Percentiles rank a stretch among this genome's conserved stretches.
phyloP scores from a whole-genome alignment of 257 asterid genomes.

The Parsonsia alboflavescens region DNA sequence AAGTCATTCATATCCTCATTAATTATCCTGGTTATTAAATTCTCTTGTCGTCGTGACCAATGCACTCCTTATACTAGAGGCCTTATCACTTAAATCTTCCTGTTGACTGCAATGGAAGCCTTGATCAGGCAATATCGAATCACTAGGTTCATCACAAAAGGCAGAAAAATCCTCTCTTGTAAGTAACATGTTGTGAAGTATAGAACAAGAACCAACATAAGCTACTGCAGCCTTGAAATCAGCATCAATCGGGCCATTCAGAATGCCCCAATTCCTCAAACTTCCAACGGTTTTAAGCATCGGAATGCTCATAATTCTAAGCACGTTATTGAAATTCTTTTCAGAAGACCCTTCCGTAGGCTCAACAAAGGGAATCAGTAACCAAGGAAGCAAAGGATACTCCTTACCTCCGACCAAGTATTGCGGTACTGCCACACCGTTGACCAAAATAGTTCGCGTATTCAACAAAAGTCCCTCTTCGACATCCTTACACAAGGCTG shows the following conservation, averaged over 20 bases:
- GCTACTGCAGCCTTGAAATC: slow-evolving; percentile 62
- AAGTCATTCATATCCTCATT: not conserved
- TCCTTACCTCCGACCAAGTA: slow-evolving; percentile 50
- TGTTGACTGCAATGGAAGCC: slow-evolving; percentile 19
- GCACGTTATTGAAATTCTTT: slow-evolving; percentile 49
- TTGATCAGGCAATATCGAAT: slow-evolving; percentile 11
- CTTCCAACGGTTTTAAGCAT: slow-evolving; percentile 43
- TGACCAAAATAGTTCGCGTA: slow-evolving; percentile 19
- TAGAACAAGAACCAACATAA: slow-evolving; percentile 72
- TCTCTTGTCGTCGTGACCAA: slow-evolving; percentile 42
- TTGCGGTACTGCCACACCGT: slow-evolving; percentile 44
- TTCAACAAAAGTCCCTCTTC: slow-evolving; percentile 39
- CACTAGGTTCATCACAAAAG: slow-evolving; percentile 43
- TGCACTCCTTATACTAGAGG: slow-evolving; percentile 36
- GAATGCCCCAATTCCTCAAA: slow-evolving; percentile 72
- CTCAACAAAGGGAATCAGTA: slow-evolving; percentile 45
- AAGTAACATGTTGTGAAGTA: slow-evolving; percentile 78
- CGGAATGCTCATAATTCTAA: slow-evolving; percentile 26
- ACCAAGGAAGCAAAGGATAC: slow-evolving; percentile 66
- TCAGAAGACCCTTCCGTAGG: slow-evolving; percentile 41
- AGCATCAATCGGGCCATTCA: slow-evolving; percentile 35
- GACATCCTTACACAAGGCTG: slow-evolving; percentile 48
- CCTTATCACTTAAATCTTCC: slow-evolving; percentile 27
- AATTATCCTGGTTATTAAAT: slow-evolving; percentile 12
- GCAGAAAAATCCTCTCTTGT: slow-evolving; percentile 77